Percentiles rank a stretch among this genome's conserved stretches.
Evolutionary conservation across 495 filamentous ascomycete genomes (phyloP).

Genomic region (Hyaloscypha bicolor): DNA sequence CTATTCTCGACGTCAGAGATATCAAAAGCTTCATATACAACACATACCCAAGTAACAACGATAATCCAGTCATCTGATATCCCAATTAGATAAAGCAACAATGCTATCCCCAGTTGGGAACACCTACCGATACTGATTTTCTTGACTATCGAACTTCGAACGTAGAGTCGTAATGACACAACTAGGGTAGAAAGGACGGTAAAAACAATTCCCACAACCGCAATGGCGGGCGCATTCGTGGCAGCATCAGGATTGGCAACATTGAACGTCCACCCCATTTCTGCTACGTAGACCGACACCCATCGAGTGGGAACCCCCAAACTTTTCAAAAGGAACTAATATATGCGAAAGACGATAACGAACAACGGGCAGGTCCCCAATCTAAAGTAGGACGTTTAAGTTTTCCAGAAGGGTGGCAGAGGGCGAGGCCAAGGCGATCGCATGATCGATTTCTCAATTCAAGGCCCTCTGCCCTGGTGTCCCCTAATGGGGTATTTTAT

Average conservation of each 20-base stretch:
- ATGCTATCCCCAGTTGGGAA: background rate
- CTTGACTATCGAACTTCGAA: conserved; percentile 39
- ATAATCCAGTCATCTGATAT: conserved; percentile 44
- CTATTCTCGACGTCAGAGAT: conserved; percentile 10
- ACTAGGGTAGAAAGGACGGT: conserved; percentile 39
- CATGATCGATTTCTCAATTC: background rate
- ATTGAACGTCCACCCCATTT: conserved; percentile 50
- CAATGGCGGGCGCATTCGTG: conserved; percentile 40
- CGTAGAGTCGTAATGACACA: conserved; percentile 41
- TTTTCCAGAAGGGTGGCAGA: background rate
- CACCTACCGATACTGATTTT: conserved; percentile 38
- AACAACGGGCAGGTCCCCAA: background rate
- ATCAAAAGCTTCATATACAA: background rate
- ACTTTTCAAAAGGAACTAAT: background rate
- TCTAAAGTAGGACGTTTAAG: conserved; percentile 2
- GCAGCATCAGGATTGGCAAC: conserved; percentile 38
- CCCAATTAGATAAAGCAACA: too few relatives aligned
- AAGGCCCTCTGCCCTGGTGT: background rate
- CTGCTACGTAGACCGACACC: background rate
- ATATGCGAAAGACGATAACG: background rate
- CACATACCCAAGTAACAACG: conserved; percentile 38
- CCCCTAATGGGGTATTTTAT: background rate
- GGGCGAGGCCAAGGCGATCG: background rate
- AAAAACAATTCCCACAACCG: conserved; percentile 36
- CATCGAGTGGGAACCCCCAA: background rate